A percentile compares a stretch with the other conserved stretches of the same genome.
Evolutionary conservation across 2,329 filamentous ascomycete species (phyloP).

Genomic region (Sporothrix pseudoabietina): DNA sequence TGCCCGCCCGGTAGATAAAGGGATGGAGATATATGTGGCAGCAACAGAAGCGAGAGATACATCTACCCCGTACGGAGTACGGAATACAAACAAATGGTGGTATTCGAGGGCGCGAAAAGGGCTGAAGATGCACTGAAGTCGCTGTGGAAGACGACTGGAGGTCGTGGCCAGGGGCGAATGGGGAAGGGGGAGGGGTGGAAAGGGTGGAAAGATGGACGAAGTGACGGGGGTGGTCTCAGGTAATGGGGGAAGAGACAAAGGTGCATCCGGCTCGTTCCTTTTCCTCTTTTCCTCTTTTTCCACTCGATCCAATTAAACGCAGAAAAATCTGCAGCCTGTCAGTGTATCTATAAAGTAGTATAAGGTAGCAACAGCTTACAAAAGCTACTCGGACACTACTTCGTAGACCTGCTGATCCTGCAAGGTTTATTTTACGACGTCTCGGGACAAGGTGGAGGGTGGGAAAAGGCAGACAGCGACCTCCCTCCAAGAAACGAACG

Average conservation of each 20-base stretch:
- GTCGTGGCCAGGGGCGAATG: neutral
- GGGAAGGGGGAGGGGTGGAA: neutral
- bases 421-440: constrained; percentile 18
- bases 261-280: constrained; percentile 27
- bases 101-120: neutral
- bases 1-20: neutral
- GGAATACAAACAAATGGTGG: too few relatives aligned
- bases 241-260: constrained; percentile 12
- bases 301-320: constrained; percentile 26
- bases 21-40: neutral
- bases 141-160: neutral
- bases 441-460: constrained; percentile 14
- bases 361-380: neutral
- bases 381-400: neutral
- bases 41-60: neutral
- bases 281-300: constrained; percentile 8
- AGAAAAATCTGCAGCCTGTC: constrained; percentile 12
- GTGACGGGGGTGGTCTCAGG: constrained; percentile 15
- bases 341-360: constrained; percentile 20
- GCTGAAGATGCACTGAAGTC: neutral
- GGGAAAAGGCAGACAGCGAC: neutral
- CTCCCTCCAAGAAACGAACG: constrained; percentile 8
- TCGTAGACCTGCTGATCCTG: neutral
- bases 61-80: too few relatives aligned
- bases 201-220: neutral